Percentiles rank a stretch among this genome's conserved stretches.
phyloP scores from a whole-genome alignment of 2,329 filamentous ascomycete genomes.

The Colletotrichum eremochloae region DNA sequence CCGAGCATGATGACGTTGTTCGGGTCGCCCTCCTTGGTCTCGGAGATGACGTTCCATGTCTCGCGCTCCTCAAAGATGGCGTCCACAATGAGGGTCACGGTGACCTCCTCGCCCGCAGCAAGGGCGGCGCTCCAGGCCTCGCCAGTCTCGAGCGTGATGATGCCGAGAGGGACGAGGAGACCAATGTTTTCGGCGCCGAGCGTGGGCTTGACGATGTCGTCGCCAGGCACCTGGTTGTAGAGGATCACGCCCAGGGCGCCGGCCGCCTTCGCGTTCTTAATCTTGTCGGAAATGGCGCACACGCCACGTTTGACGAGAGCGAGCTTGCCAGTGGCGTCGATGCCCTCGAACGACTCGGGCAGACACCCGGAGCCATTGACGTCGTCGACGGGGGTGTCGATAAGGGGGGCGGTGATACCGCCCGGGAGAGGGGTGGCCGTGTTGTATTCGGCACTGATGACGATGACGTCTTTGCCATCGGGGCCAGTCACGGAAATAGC shows the following conservation, averaged over 20 bases:
- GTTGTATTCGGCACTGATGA: conserved; percentile 60
- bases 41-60: conserved; percentile 57
- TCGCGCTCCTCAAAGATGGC: conserved; percentile 52
- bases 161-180: conserved; percentile 52
- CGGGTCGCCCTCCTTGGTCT: conserved; percentile 58
- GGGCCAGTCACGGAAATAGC: conserved; percentile 60
- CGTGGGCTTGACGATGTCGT: conserved; percentile 60
- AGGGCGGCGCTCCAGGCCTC: conserved; percentile 52
- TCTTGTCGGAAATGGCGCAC: conserved; percentile 59
- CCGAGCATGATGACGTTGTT: conserved; percentile 58
- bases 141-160: conserved; percentile 53
- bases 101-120: conserved; percentile 50
- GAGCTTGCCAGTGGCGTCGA: conserved; percentile 59
- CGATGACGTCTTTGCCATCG: conserved; percentile 58
- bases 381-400: conserved; percentile 54
- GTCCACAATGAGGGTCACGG: conserved; percentile 54
- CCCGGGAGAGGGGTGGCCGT: conserved; percentile 55
- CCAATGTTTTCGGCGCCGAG: conserved; percentile 60
- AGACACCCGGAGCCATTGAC: conserved; percentile 56
- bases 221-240: conserved; percentile 70
- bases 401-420: conserved; percentile 53
- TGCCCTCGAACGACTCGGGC: conserved; percentile 57
- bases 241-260: conserved; percentile 64
- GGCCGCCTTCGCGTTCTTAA: conserved; percentile 56
- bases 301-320: conserved; percentile 59